Base-by-base conservation (phyloP, 2,329 filamentous ascomycete genomes). In the Fusarium ramigenum region DNA sequence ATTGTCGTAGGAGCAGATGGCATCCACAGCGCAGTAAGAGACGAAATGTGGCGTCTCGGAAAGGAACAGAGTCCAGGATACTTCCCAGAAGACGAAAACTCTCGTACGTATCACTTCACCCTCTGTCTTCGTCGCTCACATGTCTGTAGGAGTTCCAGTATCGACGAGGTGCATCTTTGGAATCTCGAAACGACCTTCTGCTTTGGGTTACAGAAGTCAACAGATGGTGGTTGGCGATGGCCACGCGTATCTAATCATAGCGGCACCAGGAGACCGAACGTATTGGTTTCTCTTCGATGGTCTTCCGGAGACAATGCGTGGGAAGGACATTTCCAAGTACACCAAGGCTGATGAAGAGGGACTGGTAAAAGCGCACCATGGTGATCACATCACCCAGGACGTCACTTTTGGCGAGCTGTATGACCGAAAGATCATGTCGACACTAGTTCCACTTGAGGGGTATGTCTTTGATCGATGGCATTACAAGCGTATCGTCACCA, bases 1-100 rank as follows among this genome's bases (percentile, higher is more conserved):
- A 54, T 68, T 0, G 3, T 68, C 12, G 42, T 66, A 4, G 65
- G 62, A 7, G 65, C 62, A 77, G 62, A 68, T 10, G 62, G 65
- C 1, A 40, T 66, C n/a, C 57, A 68, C 6, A 68, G 65, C 15
- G 21, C 10, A 18, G 50, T 37, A 6, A 21, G 50, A 28, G 34
- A 37, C 1, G 50, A 37, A 5, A 53, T 53, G 34, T 53, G 50
- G 34, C 50, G 50, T 3, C 23, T 53, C 0, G 34, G 50, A 25
- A 53, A 53, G 12, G 5, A 53, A 7, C 18, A 53, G 12, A 53
- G 34, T 18, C 34, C 50, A 5, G 50, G 50, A 2, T 37, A 37
- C 9, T 53, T 53, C 18, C 50, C 50, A 1, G 18, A 53, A 1
- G 50, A 53, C 9, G 50, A 53, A 9, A 4, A 16, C 14, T 53